These are phyloP conservation scores for Phialophora macrospora DNA, from an alignment of 2,329 filamentous ascomycete genomes.

Conservation along the genomic window DNA sequence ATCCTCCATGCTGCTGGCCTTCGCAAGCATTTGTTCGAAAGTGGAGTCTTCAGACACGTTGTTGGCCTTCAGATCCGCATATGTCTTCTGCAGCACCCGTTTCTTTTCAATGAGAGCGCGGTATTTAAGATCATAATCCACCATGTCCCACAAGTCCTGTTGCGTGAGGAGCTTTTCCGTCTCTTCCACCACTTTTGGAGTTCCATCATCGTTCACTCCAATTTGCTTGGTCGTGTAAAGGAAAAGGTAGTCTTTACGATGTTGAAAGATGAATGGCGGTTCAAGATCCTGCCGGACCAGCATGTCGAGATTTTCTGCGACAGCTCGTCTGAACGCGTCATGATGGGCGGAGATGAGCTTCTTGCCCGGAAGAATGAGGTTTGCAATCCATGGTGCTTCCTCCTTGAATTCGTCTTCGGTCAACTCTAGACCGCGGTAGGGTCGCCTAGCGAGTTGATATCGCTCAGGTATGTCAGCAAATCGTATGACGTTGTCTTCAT, in stretches of 20 bases:
- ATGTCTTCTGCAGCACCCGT: conserved; percentile 79
- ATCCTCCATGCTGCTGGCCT: conserved; percentile 87
- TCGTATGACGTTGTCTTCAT: conserved; percentile 91
- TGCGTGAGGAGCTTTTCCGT: conserved; percentile 91
- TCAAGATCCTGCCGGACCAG: conserved; percentile 94
- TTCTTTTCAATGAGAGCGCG: conserved; percentile 90
- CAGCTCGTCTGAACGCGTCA: conserved; percentile 81
- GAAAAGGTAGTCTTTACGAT: conserved; percentile 96
- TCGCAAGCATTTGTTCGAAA: conserved; percentile 79
- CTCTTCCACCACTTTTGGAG: conserved; percentile 69
- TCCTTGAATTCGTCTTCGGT: conserved; percentile 85
- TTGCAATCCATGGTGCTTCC: conserved; percentile 89
- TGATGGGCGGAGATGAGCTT: conserved; percentile 72
- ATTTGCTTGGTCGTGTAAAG: conserved; percentile 75
- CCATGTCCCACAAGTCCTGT: conserved; percentile 91
- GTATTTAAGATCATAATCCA: conserved; percentile 95
- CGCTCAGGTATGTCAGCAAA: conserved; percentile 89
- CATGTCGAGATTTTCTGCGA: conserved; percentile 91
- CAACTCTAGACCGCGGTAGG: conserved; percentile 81
- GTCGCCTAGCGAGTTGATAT: conserved; percentile 87
- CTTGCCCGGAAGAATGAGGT: conserved; percentile 88
- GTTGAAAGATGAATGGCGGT: conserved; percentile 96
- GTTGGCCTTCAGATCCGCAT: conserved; percentile 72
- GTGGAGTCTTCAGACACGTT: conserved; percentile 71
- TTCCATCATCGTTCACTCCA: conserved; percentile 70